phyloP scores from a whole-genome alignment of 306 rosid species.

The Mucuna pruriens region DNA sequence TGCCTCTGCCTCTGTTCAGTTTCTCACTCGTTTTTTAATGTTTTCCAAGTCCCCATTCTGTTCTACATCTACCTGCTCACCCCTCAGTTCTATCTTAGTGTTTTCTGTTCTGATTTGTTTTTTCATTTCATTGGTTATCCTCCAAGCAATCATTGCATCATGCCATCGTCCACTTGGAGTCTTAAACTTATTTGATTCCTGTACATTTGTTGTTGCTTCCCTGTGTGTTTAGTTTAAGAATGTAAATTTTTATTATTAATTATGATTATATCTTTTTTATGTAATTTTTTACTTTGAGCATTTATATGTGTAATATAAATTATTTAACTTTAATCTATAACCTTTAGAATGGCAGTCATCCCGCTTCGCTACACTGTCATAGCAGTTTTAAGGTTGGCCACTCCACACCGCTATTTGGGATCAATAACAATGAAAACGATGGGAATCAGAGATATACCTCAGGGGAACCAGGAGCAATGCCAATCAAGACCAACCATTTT shows the following conservation, averaged over 20 bases:
- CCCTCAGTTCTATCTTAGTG: background rate
- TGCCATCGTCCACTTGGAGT: background rate
- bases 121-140: background rate
- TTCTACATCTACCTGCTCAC: background rate
- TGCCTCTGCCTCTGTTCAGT: background rate
- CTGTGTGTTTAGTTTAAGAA: background rate
- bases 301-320: background rate
- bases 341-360: background rate
- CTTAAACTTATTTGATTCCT: background rate
- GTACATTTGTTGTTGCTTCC: background rate
- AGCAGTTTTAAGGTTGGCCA: background rate
- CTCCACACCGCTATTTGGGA: background rate
- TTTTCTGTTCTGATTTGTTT: background rate
- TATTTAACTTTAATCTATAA: background rate
- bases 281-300: background rate
- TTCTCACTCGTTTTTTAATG: background rate
- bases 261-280: background rate
- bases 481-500: slow-evolving; percentile 99
- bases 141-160: background rate
- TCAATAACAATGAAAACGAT: slow-evolving; percentile 11
- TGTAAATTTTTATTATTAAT: background rate
- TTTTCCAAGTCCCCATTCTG: background rate
- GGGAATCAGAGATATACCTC: slow-evolving; percentile 67
- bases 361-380: background rate
- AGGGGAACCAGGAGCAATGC: slow-evolving; percentile 97